phyloP scores from a whole-genome alignment of 257 asterid genomes.

The Rehmannia glutinosa region DNA sequence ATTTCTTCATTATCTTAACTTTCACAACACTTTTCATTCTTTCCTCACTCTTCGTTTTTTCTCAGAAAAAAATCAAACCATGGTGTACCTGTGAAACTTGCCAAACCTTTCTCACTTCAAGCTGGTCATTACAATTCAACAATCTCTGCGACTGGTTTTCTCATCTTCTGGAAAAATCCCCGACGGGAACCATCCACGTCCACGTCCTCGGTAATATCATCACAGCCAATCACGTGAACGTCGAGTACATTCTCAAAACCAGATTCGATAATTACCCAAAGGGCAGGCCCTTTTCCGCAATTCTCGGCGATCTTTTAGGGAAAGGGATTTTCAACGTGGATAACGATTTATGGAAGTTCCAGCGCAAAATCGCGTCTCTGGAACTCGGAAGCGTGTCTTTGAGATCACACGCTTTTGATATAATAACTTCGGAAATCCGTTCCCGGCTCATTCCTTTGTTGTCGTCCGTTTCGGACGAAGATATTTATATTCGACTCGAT shows the following conservation, averaged over 20 bases:
- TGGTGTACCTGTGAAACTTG: slow-evolving; percentile 62
- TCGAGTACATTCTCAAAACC: slow-evolving; percentile 67
- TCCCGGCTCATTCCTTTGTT: slow-evolving; percentile 57
- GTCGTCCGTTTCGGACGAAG: too few relatives aligned
- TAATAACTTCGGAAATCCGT: slow-evolving; percentile 39
- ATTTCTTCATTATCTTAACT: too few relatives aligned
- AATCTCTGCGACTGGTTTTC: slow-evolving; percentile 86
- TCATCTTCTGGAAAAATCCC: slow-evolving; percentile 47
- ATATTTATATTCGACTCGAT: too few relatives aligned
- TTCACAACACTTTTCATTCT: too few relatives aligned
- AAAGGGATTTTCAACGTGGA: slow-evolving; percentile 84
- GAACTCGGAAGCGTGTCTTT: slow-evolving; percentile 61
- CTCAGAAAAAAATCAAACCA: too few relatives aligned
- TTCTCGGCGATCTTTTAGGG: slow-evolving; percentile 72
- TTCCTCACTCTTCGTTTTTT: too few relatives aligned
- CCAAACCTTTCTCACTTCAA: slow-evolving; percentile 40
- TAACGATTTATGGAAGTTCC: slow-evolving; percentile 75
- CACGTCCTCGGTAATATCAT: slow-evolving; percentile 63
- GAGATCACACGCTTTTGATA: slow-evolving; percentile 50
- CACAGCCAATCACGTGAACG: slow-evolving; percentile 58
- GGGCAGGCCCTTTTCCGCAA: slow-evolving; percentile 55
- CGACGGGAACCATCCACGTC: slow-evolving; percentile 63
- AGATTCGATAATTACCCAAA: slow-evolving; percentile 66
- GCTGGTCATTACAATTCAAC: slow-evolving; percentile 48
- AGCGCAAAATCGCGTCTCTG: slow-evolving; percentile 65